Conservation (phyloP, 2,329 filamentous ascomycete species). For the Fonsecaea pugnacius region DNA sequence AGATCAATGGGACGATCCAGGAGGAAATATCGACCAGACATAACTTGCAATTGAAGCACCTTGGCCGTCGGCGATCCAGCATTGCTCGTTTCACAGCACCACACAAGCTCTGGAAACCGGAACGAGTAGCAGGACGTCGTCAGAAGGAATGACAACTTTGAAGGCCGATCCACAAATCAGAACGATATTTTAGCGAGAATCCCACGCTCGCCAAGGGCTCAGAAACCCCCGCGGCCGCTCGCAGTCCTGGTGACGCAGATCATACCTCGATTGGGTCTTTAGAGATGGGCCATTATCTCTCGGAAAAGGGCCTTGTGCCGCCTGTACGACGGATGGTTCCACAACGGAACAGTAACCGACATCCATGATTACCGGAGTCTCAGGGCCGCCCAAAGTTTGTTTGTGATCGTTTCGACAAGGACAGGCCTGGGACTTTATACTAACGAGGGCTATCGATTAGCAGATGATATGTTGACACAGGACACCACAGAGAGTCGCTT, state of each 20-base stretch:
- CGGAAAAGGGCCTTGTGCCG: background rate
- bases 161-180: constrained; percentile 12
- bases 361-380: background rate
- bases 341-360: background rate
- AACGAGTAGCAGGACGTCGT: background rate
- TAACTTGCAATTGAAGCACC: background rate
- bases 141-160: constrained; percentile 11
- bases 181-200: constrained; percentile 3
- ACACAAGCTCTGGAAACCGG: background rate
- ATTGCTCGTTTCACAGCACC: background rate
- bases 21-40: background rate
- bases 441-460: background rate
- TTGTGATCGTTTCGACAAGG: background rate
- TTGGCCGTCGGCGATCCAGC: background rate
- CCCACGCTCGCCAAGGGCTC: constrained; percentile 1
- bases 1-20: background rate
- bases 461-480: background rate
- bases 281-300: background rate
- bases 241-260: background rate
- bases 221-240: background rate
- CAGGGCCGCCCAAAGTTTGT: background rate
- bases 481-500: background rate
- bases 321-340: background rate
- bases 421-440: background rate
- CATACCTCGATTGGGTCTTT: background rate